phyloP scores from a whole-genome alignment of 192 early-diverging fungal species.

The Dimargaris cristalligena region DNA sequence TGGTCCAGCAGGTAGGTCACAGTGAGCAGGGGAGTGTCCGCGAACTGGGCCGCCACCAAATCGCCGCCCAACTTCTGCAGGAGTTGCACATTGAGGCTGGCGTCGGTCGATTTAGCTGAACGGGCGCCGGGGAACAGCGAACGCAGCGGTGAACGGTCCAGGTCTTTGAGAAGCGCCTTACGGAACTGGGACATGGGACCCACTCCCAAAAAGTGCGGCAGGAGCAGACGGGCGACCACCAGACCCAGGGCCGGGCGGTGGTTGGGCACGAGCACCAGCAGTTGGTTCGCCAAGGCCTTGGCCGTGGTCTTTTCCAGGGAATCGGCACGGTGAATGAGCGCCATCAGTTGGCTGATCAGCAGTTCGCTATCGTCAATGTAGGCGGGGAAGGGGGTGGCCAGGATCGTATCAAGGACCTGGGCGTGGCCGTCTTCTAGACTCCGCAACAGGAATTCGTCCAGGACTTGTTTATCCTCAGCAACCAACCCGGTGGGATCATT shows the following conservation, averaged over 20 bases:
- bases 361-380: constrained; percentile 12
- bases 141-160: neutral
- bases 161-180: neutral
- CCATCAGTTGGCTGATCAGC: constrained; percentile 13
- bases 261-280: constrained; percentile 10
- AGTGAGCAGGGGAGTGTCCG: too few species aligned
- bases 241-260: neutral
- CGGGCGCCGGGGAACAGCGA: too few species aligned
- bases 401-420: constrained; percentile 24
- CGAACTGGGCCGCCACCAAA: too few species aligned
- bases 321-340: neutral
- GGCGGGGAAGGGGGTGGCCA: constrained; percentile 16
- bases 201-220: neutral
- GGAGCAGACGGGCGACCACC: neutral
- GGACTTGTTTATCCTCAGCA: too few species aligned
- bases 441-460: constrained; percentile 20
- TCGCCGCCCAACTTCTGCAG: too few species aligned
- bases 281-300: constrained; percentile 13
- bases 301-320: constrained; percentile 11
- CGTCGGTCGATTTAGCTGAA: too few species aligned
- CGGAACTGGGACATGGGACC: neutral
- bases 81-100: too few species aligned
- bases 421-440: constrained; percentile 34
- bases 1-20: too few species aligned
- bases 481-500: too few species aligned